Base-by-base conservation (phyloP, 306 rosid genomes). In the Hippophae rhamnoides region DNA sequence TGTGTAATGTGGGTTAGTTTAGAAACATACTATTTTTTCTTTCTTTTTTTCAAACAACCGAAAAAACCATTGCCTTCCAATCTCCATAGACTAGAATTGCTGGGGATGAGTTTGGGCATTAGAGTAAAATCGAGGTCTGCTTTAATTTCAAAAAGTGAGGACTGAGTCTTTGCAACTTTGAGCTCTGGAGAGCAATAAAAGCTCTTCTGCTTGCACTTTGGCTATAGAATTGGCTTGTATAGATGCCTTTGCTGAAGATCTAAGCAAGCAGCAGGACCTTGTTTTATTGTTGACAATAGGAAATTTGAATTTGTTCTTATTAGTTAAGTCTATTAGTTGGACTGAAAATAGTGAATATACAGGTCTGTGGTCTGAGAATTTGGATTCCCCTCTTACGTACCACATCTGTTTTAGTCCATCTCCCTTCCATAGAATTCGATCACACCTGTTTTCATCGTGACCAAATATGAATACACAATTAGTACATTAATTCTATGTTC, bases 351-450 rank as follows among this genome's bases (percentile, higher is more conserved):
- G 62, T 6, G 99, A 82, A 69, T 64, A 81, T 3, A 92, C 99
- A 0, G 99, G 96, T 57, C 99, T 88, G 71, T 92, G 99, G 58
- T 92, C 99, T 18, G 99, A 92, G 79, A 92, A 92, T 65, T 74
- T 88, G 11, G 93, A 92, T 14, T 87, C 99, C 45, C 93, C 96
- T 76, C 99, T 48, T 26, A 71, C 80, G 52, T 92, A 92, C 76
- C 85, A 76, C 57, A 76, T 70, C 61, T 92, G 96, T 49, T 83
- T 80, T 12, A 92, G 61, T 5, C 86, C 87, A 53, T 87, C 82
- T 7, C 99, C 99, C 70, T 84, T 88, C 99, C 99, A 92, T 57
- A 92, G 69, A 27, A 92, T 88, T 76, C 99, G 66, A 64, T 92
- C 99, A 9, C 99, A 92, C 98, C 98, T 90, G 70, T 18, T 31